Conservation (phyloP, 345 rosid genomes). For the Eucalyptus pauciflora region DNA sequence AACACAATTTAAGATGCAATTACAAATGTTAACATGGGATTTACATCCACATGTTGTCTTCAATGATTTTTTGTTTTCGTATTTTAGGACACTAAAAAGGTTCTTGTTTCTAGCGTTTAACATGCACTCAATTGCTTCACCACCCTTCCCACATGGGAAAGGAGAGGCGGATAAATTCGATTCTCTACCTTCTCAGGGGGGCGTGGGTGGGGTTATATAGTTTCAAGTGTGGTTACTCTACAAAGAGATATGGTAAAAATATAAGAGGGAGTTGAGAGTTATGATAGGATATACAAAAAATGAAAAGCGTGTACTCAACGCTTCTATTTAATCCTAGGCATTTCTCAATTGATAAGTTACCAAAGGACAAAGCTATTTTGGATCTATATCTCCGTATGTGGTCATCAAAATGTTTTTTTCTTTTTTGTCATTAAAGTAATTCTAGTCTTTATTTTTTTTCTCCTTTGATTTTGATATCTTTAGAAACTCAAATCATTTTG, state of each 20-base stretch:
- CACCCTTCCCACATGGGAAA: too few species aligned
- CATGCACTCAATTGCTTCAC: not conserved
- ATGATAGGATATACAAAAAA: too few species aligned
- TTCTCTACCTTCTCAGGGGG: too few species aligned
- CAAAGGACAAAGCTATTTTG: not conserved
- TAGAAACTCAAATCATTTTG: not conserved
- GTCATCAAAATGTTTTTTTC: not conserved
- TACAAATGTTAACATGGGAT: not conserved
- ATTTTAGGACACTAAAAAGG: not conserved
- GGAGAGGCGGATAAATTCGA: too few species aligned
- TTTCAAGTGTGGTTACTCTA: too few species aligned
- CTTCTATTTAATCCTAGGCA: not conserved
- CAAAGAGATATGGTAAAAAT: too few species aligned
- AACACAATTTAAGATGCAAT: not conserved
- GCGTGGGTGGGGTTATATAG: too few species aligned
- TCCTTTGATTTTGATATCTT: not conserved
- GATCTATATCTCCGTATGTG: not conserved
- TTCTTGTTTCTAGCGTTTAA: not conserved
- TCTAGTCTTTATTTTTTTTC: not conserved
- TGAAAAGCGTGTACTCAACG: not conserved
- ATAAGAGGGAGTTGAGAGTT: too few species aligned
- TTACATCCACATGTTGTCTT: not conserved
- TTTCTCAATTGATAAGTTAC: not conserved
- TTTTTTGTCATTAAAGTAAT: not conserved
- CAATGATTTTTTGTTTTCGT: not conserved